phyloP scores from a whole-genome alignment of 1,284 basidiomycete genomes.

The Xerocomus nothofagi region DNA sequence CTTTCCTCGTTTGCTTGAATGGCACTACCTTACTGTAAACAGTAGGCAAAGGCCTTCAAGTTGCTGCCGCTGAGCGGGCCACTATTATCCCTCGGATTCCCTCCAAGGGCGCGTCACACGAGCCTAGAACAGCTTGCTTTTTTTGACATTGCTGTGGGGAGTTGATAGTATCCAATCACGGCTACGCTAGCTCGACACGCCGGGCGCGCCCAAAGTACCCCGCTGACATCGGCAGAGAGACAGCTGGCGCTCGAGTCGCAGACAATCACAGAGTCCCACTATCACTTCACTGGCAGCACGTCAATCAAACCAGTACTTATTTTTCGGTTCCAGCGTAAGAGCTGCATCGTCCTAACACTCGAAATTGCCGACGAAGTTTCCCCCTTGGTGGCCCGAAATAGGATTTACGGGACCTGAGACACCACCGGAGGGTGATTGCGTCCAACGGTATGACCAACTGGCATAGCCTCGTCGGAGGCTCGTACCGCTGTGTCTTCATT shows the following conservation, averaged over 20 bases:
- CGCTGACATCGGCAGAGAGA: too few species aligned
- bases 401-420: neutral
- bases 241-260: too few species aligned
- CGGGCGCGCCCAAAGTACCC: neutral
- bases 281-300: too few species aligned
- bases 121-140: too few species aligned
- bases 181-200: neutral
- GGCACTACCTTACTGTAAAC: too few species aligned
- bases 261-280: neutral
- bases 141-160: neutral
- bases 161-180: neutral
- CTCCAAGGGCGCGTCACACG: too few species aligned
- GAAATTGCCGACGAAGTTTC: too few species aligned
- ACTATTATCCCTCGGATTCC: too few species aligned
- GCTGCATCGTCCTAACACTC: neutral
- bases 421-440: neutral
- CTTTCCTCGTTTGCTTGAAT: too few species aligned
- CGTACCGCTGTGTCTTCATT: too few species aligned
- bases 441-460: neutral
- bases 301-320: neutral
- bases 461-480: conserved; percentile 1
- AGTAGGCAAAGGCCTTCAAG: neutral
- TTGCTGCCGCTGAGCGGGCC: too few species aligned
- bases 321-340: too few species aligned
- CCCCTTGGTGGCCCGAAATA: neutral